phyloP scores from a whole-genome alignment of 2,329 filamentous ascomycete species.

The Colletotrichum tropicicola region DNA sequence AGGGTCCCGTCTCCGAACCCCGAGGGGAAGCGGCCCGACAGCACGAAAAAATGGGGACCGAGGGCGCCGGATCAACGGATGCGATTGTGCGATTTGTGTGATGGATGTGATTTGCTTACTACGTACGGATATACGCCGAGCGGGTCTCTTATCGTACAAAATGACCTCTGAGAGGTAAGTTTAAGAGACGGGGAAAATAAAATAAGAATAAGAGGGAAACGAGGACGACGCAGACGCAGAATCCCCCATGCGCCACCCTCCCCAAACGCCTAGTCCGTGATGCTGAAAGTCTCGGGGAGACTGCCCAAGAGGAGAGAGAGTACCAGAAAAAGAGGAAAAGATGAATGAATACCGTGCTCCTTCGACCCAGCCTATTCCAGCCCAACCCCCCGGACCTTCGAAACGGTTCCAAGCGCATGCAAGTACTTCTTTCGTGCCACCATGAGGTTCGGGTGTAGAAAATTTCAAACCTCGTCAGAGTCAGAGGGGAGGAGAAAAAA shows the following conservation, averaged over 20 bases:
- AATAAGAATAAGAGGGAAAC: no score
- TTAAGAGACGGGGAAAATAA: no score
- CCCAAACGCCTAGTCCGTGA: slow-evolving; percentile 21
- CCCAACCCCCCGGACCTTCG: neutral
- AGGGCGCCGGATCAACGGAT: slow-evolving; percentile 11
- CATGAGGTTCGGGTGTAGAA: no score
- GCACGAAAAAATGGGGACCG: slow-evolving; percentile 1
- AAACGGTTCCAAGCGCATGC: no score
- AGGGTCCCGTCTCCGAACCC: slow-evolving; percentile 17
- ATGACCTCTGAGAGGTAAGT: no score
- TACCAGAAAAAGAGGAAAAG: neutral
- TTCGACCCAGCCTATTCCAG: neutral
- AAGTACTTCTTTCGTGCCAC: no score
- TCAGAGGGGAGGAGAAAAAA: no score
- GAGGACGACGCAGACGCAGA: neutral
- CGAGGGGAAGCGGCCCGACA: slow-evolving; percentile 19
- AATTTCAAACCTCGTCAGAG: no score
- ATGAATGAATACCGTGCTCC: neutral
- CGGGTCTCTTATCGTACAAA: no score
- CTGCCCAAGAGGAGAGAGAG: neutral
- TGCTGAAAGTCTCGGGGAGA: neutral
- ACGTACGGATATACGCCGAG: no score
- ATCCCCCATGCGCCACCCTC: neutral
- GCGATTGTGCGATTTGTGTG: neutral
- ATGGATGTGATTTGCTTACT: neutral